Evolutionary conservation across 2,329 filamentous ascomycete species (phyloP), one percentile per base, ranked within the genome.

Genomic region (Coniochaeta hoffmannii): DNA sequence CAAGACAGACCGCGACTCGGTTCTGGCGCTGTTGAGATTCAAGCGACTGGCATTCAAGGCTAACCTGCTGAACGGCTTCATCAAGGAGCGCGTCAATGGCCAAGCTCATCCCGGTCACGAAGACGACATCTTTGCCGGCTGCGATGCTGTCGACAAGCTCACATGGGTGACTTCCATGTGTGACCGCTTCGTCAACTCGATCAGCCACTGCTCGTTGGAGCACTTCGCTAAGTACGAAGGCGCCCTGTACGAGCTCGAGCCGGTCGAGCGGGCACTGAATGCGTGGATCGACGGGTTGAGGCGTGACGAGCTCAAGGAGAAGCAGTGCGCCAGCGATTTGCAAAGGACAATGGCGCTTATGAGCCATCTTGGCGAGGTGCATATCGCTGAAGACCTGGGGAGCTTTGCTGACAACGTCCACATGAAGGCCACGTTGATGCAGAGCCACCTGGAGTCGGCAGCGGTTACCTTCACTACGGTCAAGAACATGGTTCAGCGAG

Each of bases 41-140:
- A 92, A 89, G 68, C 82, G 93, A 46, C 81, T 97, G 50, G 84
- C 83, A 1, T 96, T 95, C 78, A 99, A 97, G 75, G 88, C 92
- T 1, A 84, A 83, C 53, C 75, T 97, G 51, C 78, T 96, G 57
- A 85, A 87, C 60, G 82, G 79, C 34, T 90, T 94, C 61, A 81
- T 96, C 65, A 88, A 87, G 61, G 91, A 96, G 64, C 83, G 86
- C 51, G 77, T 93, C 62, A 83, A 83, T 55, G 83, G 86, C 50
- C 83, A 87, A 63, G 73, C 81, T 9, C 78, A 85, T n/a, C 76
- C 82, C 38, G 82, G 86, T 17, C 81, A 87, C 57, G 84, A 91
- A 61, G 89, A 96, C 61, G 88, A 94, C 61, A 75, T 90, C 5
- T 88, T 95, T 66, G 82, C 85, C 11, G 88, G 87, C 6, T 91